These are phyloP conservation scores for Monosporascus sp. DNA, from an alignment of 2,329 filamentous ascomycete species.

Conservation along the genomic window DNA sequence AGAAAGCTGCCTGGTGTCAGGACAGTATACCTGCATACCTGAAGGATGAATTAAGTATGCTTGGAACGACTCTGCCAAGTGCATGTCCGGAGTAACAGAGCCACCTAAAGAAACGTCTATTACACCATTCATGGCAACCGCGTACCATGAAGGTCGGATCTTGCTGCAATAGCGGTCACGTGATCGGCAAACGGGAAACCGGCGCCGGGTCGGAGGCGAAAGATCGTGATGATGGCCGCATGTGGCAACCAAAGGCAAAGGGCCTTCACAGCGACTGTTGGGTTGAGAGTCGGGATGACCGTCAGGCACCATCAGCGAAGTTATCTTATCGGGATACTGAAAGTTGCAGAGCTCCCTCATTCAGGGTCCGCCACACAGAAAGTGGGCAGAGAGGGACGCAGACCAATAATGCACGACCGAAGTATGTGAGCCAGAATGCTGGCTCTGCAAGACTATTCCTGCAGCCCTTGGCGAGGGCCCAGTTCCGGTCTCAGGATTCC, in stretches of 20 bases:
- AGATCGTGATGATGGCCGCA: not conserved
- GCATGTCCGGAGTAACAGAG: not conserved
- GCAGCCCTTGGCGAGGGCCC: not conserved
- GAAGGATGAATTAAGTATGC: not conserved
- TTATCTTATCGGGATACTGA: not conserved
- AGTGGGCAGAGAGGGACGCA: not conserved
- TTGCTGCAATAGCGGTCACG: slow-evolving; percentile 7
- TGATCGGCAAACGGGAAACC: slow-evolving; percentile 15
- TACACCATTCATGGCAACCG: not conserved
- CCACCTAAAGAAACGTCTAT: not conserved
- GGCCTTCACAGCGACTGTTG: no score
- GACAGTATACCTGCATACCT: not conserved
- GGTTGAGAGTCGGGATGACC: not conserved
- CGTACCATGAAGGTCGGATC: not conserved
- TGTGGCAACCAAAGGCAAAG: no score
- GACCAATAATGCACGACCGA: not conserved
- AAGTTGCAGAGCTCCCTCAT: not conserved
- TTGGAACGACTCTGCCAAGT: not conserved
- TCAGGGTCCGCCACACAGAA: not conserved
- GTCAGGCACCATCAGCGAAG: not conserved
- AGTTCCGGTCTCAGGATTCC: not conserved
- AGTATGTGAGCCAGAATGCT: not conserved
- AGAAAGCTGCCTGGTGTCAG: not conserved
- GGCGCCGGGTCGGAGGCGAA: not conserved
- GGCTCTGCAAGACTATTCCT: not conserved